These are phyloP conservation scores for Lolium multiflorum DNA, from an alignment of 176 grass and related monocot genomes.

Conservation along the genomic window DNA sequence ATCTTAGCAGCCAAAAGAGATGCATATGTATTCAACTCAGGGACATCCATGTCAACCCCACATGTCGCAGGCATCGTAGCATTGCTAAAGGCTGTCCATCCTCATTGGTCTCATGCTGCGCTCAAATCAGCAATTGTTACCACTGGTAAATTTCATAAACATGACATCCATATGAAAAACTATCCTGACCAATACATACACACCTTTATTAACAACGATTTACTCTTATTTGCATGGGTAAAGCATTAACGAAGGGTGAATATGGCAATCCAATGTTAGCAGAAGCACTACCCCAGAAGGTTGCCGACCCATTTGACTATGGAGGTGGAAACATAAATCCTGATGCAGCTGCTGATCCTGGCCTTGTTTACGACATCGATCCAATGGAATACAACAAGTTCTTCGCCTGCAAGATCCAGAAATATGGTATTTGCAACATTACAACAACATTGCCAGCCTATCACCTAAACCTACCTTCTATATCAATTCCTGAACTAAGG, in stretches of 20 bases:
- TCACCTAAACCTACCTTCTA: constrained; percentile 54
- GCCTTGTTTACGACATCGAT: constrained; percentile 47
- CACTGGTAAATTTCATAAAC: constrained; percentile 30
- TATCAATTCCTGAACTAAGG: constrained; percentile 56
- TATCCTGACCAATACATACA: neutral
- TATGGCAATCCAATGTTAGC: constrained; percentile 50
- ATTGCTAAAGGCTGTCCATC: constrained; percentile 52
- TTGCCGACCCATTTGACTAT: constrained; percentile 63
- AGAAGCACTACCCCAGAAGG: constrained; percentile 46
- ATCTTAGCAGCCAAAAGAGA: constrained; percentile 48
- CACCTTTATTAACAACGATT: neutral
- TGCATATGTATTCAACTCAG: constrained; percentile 25
- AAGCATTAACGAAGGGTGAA: constrained; percentile 48
- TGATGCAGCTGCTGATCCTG: constrained; percentile 50
- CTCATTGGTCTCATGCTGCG: constrained; percentile 53
- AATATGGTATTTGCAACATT: constrained; percentile 31
- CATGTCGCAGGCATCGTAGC: constrained; percentile 51
- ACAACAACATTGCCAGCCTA: constrained; percentile 13
- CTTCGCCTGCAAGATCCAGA: constrained; percentile 29
- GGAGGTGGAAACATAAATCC: constrained; percentile 61
- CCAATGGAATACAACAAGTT: constrained; percentile 48
- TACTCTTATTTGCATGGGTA: neutral
- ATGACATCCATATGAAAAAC: neutral
- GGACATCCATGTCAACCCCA: constrained; percentile 50
- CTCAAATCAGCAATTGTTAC: constrained; percentile 58